Evolutionary conservation across 2,329 filamentous ascomycete genomes (phyloP), one percentile per base, ranked within the genome.

Genomic region (Plectosphaerella plurivora): DNA sequence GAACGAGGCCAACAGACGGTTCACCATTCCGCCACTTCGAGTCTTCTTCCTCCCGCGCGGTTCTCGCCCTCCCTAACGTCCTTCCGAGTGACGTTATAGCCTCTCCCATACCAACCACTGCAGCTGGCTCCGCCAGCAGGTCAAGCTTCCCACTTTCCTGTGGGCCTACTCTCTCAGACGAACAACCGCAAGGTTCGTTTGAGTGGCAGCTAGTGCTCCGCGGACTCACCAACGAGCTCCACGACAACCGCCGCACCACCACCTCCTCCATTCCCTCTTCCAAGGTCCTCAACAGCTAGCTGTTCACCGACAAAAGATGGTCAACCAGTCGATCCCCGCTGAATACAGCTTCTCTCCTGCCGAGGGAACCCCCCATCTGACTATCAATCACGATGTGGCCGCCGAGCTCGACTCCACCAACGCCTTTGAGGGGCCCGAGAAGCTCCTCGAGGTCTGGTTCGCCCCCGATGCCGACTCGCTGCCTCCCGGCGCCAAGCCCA

Each of bases 111-210:
- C 11, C 16, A 57, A 53, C 60, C 53, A 60, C 69, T 89, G 83
- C 81, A 84, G 88, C 88, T 91, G 89, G 89, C 88, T 88, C 82
- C 83, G 89, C 91, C 89, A 93, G 88, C 89, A 82, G 81, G 78
- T 73, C 73, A 33, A 63, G 65, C 73, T 72, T 71, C 74, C 77
- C 76, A 78, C 81, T 77, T 77, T 82, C 79, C 82, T 84, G 88
- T 94, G 91, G 90, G 91, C 89, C 91, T 94, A 91, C 90, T 94
- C 88, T 92, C 89, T 92, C 89, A 89, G 85, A 82, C 91, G 89
- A 81, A 89, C 88, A 81, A 87, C 42, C 84, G 84, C 88, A 91
- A 87, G 83, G 88, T 92, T 92, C 90, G 89, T 93, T 91, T 95
- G 90, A 84, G 90, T 82, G 85, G 89, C 86, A 95, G 91, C 91